Base-by-base conservation (phyloP, 1,139 yeast species). In the Candida gigantensis region DNA sequence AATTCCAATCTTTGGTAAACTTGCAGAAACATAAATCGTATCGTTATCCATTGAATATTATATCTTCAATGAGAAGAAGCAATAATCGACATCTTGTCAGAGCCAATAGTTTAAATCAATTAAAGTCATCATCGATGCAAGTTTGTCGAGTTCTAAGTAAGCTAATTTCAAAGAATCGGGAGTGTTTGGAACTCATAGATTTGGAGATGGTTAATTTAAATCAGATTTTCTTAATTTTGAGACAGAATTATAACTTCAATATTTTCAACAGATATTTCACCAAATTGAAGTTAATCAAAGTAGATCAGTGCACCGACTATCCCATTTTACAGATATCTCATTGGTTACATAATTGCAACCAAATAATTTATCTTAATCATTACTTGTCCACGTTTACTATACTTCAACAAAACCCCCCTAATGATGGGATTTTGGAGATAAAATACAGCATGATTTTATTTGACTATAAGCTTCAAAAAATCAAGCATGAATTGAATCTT, bases 251-350 rank as follows among this genome's bases (percentile, higher is more conserved):
- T 15, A 21, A 32, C 9, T 35, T 35, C n/a, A 19, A 3, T 5
- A 26, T 15, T 5, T 12, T 17, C 10, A 17, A 11, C 18, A 26
- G 23, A 19, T 19, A 19, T 11, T 24, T 36, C 17, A 26, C 35
- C 17, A 24, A 20, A 6, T 25, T 43, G 21, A 35, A 34, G 16
- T 23, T 30, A 11, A 32, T 43, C 8, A 21, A 30, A 18, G 27
- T 43, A 3, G 45, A 43, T 24, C 46, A 43, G 27, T 39, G 42
- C 10, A 37, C 43, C 15, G 19, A 18, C 21, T 19, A 36, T 17
- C 37, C 43, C 9, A 24, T 36, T n/a, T 12, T 19, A 10, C 31
- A 27, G 18, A 10, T 35, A 17, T 15, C 36, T 4, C 20, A 26
- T 14, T 40, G 40, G 43, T 27, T 40, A 9, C 28, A 30, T 4